Evolutionary conservation across 164 flowering plant genomes (phyloP).

Genomic region (Liquidambar formosana): DNA sequence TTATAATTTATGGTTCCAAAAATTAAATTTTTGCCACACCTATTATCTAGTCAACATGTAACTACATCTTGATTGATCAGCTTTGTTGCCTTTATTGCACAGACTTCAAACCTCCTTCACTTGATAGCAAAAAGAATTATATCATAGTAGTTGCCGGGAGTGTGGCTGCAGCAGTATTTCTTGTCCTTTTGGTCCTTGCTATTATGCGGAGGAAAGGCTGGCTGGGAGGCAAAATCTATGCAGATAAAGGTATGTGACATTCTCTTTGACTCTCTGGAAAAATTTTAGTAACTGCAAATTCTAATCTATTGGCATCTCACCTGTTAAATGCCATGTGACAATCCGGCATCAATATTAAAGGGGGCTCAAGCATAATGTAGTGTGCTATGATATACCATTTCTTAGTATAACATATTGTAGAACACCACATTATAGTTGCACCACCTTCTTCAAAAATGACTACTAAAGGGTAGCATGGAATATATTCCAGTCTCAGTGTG

Average conservation of each 20-base stretch:
- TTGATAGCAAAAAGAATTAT: constrained; percentile 22
- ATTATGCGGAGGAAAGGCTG: constrained; percentile 50
- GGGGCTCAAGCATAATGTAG: neutral
- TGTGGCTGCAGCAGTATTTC: constrained; percentile 30
- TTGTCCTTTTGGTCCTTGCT: constrained; percentile 33
- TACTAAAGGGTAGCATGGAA: neutral
- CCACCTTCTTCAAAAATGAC: neutral
- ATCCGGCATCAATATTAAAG: neutral
- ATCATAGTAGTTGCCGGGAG: constrained; percentile 23
- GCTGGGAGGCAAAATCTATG: constrained; percentile 45
- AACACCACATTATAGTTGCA: neutral
- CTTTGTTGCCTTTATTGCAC: constrained; percentile 9
- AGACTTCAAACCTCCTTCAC: constrained; percentile 64
- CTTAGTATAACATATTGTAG: neutral
- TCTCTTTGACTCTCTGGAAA: too few species aligned
- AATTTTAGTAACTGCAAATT: neutral
- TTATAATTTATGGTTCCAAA: neutral
- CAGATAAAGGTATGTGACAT: constrained; percentile 44
- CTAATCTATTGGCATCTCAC: neutral
- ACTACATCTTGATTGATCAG: neutral
- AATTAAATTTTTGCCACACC: neutral
- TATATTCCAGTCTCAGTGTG: neutral
- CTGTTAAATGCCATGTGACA: neutral
- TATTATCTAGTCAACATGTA: neutral
- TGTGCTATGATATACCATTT: neutral